Percentiles rank a stretch among this genome's conserved stretches.
Evolutionary conservation across 2,329 filamentous ascomycete genomes (phyloP).

Genomic region (Penicillium sp.): DNA sequence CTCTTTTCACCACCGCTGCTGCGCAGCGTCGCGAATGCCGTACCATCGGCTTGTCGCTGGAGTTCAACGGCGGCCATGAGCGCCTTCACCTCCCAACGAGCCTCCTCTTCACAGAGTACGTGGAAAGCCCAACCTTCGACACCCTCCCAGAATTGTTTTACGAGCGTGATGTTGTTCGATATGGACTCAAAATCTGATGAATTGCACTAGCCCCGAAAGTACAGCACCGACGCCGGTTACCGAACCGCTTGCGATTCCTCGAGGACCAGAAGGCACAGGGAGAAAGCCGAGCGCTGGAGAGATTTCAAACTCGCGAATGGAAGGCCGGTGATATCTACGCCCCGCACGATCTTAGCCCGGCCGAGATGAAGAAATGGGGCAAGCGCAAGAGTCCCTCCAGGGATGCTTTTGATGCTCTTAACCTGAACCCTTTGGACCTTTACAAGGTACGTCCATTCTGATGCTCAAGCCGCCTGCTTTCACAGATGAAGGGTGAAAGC

Average conservation of each 20-base stretch:
- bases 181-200: neutral
- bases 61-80: slow-evolving; percentile 34
- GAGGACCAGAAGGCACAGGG: slow-evolving; percentile 37
- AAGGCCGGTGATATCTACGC: slow-evolving; percentile 80
- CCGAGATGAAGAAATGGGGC: slow-evolving; percentile 81
- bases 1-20: slow-evolving; percentile 29
- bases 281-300: slow-evolving; percentile 41
- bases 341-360: slow-evolving; percentile 76
- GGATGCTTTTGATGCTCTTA: slow-evolving; percentile 78
- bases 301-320: slow-evolving; percentile 63
- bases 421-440: slow-evolving; percentile 75
- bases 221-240: slow-evolving; percentile 26
- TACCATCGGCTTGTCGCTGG: slow-evolving; percentile 32
- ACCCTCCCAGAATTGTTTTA: neutral
- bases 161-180: neutral
- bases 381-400: slow-evolving; percentile 52
- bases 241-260: slow-evolving; percentile 34
- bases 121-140: neutral
- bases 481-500: neutral
- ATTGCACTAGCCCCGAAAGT: slow-evolving; percentile 18
- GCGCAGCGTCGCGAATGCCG: slow-evolving; percentile 23
- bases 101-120: slow-evolving; percentile 22
- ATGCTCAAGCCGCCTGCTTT: neutral
- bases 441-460: slow-evolving; percentile 67
- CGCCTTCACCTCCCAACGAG: slow-evolving; percentile 26